Evolutionary conservation across 306 rosid genomes (phyloP).

Genomic region (Pachyrhizus erosus): DNA sequence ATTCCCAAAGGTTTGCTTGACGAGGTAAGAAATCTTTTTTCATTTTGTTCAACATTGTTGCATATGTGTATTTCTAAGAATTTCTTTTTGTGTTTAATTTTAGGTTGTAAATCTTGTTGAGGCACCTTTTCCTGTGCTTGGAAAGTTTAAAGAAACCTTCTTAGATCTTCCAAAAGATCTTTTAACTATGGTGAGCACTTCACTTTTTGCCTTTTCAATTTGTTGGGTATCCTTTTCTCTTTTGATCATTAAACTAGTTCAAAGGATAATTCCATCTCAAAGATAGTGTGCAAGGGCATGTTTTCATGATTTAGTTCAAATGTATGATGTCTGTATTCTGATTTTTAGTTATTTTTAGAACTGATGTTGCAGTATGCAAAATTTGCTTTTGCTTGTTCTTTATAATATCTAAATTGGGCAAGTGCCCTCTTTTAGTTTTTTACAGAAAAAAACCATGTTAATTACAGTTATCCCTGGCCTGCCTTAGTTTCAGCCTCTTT

Average conservation of each 20-base stretch:
- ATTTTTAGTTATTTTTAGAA: neutral
- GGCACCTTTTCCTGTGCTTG: slow-evolving; percentile 90
- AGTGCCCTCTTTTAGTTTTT: neutral
- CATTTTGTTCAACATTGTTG: slow-evolving; percentile 38
- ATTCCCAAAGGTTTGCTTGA: slow-evolving; percentile 76
- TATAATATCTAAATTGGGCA: neutral
- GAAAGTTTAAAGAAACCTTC: slow-evolving; percentile 83
- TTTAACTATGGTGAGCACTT: slow-evolving; percentile 79
- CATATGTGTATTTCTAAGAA: slow-evolving; percentile 39
- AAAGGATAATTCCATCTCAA: slow-evolving; percentile 8
- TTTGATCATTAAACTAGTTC: slow-evolving; percentile 12
- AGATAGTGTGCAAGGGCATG: neutral
- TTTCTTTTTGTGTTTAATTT: slow-evolving; percentile 20
- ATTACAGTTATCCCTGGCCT: too few species aligned
- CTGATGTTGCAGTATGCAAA: slow-evolving; percentile 9
- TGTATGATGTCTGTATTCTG: slow-evolving; percentile 24
- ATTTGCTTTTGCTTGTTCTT: neutral
- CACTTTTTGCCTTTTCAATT: slow-evolving; percentile 4
- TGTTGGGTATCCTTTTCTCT: neutral
- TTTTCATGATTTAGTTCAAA: slow-evolving; percentile 30
- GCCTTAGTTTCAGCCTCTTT: too few species aligned
- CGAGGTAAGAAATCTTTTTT: slow-evolving; percentile 64
- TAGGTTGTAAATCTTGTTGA: slow-evolving; percentile 97
- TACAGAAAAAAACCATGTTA: too few species aligned
- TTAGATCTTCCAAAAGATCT: slow-evolving; percentile 95